Percentiles rank a stretch among this genome's conserved stretches.
These are phyloP conservation scores for Sinapis alba DNA, from an alignment of 441 rosid species.

Conservation along the genomic window DNA sequence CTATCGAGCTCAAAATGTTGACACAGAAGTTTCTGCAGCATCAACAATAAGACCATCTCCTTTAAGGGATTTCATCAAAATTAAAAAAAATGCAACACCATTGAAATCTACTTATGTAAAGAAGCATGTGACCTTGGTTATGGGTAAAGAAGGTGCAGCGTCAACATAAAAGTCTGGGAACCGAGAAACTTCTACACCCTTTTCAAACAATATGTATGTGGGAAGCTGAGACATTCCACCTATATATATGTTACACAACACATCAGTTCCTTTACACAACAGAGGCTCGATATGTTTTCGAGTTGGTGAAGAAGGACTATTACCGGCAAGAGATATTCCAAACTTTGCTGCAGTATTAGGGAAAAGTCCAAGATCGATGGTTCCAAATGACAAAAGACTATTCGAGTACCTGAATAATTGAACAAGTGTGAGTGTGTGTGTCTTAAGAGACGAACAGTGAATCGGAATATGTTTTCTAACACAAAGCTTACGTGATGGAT, in stretches of 20 bases:
- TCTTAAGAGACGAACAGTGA: conserved; percentile 9
- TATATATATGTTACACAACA: conserved; percentile 32
- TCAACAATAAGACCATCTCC: conserved; percentile 14
- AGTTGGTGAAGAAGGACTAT: conserved; percentile 11
- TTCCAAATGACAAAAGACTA: conserved; percentile 81
- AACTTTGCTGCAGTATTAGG: conserved; percentile 82
- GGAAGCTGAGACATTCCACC: conserved; percentile 88
- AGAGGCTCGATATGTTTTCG: not conserved
- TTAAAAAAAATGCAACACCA: not conserved
- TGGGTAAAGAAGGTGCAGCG: conserved; percentile 55
- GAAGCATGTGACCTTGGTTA: conserved; percentile 63
- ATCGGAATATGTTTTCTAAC: conserved; percentile 6
- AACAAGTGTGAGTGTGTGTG: conserved; percentile 21
- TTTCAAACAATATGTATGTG: conserved; percentile 76
- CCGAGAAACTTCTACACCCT: conserved; percentile 72
- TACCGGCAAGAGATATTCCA: conserved; percentile 84
- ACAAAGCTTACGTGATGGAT: conserved; percentile 62
- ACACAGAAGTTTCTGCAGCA: conserved; percentile 66
- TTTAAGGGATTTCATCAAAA: too few relatives aligned
- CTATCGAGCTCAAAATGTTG: conserved; percentile 79
- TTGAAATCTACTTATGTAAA: not conserved
- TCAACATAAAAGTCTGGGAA: conserved; percentile 77
- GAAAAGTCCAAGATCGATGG: conserved; percentile 85
- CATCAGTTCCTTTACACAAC: conserved; percentile 1
- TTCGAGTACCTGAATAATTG: conserved; percentile 68